A percentile compares a stretch with the other conserved stretches of the same genome.
Conservation (phyloP, 148 eudicot species). For the Persicaria tinctoria region DNA sequence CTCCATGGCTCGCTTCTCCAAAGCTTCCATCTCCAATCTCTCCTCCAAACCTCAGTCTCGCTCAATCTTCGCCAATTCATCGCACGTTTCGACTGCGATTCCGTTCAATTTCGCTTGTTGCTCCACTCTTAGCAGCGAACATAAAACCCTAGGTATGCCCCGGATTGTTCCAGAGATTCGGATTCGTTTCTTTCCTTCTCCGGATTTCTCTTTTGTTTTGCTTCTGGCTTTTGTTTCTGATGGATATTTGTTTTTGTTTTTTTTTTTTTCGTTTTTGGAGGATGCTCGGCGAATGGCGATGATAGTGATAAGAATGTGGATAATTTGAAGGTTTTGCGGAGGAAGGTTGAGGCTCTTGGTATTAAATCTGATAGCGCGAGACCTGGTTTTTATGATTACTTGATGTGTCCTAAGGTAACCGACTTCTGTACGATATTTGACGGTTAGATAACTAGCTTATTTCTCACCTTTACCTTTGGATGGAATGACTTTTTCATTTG, state of each 20-base stretch:
- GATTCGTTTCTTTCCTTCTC: neutral
- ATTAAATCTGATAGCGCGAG: slow-evolving; percentile 18
- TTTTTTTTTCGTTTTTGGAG: neutral
- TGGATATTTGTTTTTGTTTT: neutral
- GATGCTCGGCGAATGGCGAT: neutral
- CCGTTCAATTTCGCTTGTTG: neutral
- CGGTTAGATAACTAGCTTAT: neutral
- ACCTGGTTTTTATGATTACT: slow-evolving; percentile 22
- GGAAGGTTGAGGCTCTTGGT: slow-evolving; percentile 23
- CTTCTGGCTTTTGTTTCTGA: neutral
- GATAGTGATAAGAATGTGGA: slow-evolving; percentile 8
- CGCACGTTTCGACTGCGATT: neutral
- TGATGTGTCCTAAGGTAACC: slow-evolving; percentile 32
- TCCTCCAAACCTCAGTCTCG: neutral
- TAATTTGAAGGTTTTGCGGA: slow-evolving; percentile 18
- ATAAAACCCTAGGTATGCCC: slow-evolving; percentile 5
- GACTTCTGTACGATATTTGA: neutral
- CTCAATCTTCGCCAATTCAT: slow-evolving; percentile 11
- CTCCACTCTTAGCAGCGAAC: neutral
- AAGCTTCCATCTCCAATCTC: neutral
- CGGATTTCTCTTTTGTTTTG: neutral
- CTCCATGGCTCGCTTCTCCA: slow-evolving; percentile 3
- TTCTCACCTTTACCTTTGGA: neutral
- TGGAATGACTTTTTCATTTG: neutral
- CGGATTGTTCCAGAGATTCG: neutral